A percentile compares a stretch with the other conserved stretches of the same genome.
phyloP scores from a whole-genome alignment of 2,329 filamentous ascomycete species.

The Fusarium globosum region DNA sequence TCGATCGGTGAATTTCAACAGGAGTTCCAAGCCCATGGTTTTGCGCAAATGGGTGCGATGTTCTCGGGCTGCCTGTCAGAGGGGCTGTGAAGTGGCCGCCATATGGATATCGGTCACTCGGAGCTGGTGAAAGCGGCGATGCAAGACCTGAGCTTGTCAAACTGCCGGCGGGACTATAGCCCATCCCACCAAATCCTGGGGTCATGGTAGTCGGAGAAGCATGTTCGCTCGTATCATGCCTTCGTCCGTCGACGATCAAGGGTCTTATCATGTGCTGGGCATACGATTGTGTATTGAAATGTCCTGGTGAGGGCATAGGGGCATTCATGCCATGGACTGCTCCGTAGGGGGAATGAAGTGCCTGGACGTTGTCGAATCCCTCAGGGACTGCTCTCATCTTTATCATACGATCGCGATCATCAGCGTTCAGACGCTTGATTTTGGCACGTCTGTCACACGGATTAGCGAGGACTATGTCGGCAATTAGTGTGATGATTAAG shows the following conservation, averaged over 20 bases:
- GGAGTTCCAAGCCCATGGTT: conserved; percentile 59
- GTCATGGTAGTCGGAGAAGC: conserved; percentile 75
- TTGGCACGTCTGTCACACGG: conserved; percentile 68
- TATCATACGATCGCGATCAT: conserved; percentile 77
- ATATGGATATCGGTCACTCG: conserved; percentile 66
- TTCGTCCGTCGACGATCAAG: conserved; percentile 75
- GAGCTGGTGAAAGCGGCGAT: conserved; percentile 66
- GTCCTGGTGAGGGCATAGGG: conserved; percentile 60
- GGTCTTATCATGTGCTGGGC: conserved; percentile 73
- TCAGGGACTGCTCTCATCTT: conserved; percentile 78
- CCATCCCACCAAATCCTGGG: conserved; percentile 74
- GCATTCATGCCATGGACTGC: conserved; percentile 65
- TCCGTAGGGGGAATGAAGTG: conserved; percentile 74
- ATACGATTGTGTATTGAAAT: conserved; percentile 62
- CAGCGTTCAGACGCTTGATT: conserved; percentile 76
- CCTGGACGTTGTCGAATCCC: conserved; percentile 76
- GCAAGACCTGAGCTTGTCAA: conserved; percentile 66
- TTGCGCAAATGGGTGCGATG: conserved; percentile 64
- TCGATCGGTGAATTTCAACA: conserved; percentile 59
- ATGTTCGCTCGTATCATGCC: conserved; percentile 72
- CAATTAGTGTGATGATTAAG: conserved; percentile 64
- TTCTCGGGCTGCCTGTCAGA: conserved; percentile 60
- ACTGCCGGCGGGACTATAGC: conserved; percentile 66
- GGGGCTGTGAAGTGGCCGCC: conserved; percentile 60
- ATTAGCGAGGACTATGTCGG: conserved; percentile 21